phyloP scores from a whole-genome alignment of 768 basidiomycete genomes.

The Artomyces pyxidatus region DNA sequence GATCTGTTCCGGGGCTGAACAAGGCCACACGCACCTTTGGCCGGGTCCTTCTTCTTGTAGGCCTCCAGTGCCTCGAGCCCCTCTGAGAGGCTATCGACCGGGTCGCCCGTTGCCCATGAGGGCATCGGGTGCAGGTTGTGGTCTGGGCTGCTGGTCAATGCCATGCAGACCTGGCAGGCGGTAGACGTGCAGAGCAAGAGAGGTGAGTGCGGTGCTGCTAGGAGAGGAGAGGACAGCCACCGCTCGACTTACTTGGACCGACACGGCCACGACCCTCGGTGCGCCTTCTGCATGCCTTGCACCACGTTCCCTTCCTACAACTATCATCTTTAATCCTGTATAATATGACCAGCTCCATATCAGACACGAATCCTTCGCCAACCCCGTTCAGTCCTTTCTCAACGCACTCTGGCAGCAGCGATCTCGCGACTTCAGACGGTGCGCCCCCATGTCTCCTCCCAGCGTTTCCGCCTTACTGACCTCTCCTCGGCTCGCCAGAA shows the following conservation, averaged over 20 bases:
- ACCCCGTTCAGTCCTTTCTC: constrained; percentile 33
- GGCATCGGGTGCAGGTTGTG: constrained; percentile 2
- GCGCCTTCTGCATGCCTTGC: neutral
- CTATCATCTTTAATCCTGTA: constrained; percentile 1
- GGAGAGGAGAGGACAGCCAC: neutral
- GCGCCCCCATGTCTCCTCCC: constrained; percentile 9
- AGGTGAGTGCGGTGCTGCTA: neutral
- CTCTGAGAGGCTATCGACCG: constrained; percentile 26
- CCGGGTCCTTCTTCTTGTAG: constrained; percentile 81
- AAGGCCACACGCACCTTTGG: constrained; percentile 47
- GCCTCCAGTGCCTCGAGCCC: constrained; percentile 69
- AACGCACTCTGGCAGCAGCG: constrained; percentile 20
- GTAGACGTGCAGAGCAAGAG: neutral
- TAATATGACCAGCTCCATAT: constrained; percentile 25
- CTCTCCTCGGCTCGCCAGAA: constrained; percentile 35
- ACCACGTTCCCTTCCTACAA: constrained; percentile 1
- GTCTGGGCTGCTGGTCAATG: constrained; percentile 10
- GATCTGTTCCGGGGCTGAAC: too few species aligned
- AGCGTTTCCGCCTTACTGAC: neutral
- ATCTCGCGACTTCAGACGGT: constrained; percentile 32
- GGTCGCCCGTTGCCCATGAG: neutral
- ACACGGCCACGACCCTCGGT: neutral
- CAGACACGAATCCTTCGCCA: constrained; percentile 28
- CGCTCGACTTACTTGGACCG: neutral
- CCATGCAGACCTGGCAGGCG: constrained; percentile 1